Evolutionary conservation across 1,139 yeast genomes (phyloP).

Genomic region (Geotrichum citri-aurantii): DNA sequence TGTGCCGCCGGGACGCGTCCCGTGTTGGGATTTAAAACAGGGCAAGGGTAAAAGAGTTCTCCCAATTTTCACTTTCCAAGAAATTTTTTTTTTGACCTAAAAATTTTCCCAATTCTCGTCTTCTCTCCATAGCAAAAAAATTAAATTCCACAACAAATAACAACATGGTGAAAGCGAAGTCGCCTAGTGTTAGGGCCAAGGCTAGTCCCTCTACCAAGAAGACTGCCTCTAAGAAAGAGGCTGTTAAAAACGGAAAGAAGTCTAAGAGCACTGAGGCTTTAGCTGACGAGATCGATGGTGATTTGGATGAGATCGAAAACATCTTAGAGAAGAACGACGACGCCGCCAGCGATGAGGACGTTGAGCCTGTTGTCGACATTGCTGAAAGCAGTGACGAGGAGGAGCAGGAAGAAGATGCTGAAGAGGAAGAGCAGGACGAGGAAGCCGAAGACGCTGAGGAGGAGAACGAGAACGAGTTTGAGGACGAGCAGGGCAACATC

Average conservation of each 20-base stretch:
- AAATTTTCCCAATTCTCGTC: not conserved
- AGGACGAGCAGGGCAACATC: slow-evolving; percentile 25
- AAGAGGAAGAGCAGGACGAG: slow-evolving; percentile 23
- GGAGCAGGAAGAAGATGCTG: slow-evolving; percentile 24
- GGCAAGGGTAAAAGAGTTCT: slow-evolving; percentile 9
- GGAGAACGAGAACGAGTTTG: slow-evolving; percentile 22
- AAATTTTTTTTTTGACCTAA: slow-evolving; percentile 3
- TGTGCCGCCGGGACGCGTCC: not conserved
- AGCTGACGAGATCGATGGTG: slow-evolving; percentile 29
- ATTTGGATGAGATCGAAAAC: slow-evolving; percentile 23
- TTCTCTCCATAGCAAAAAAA: not conserved
- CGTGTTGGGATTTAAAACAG: not conserved
- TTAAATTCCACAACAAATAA: not conserved
- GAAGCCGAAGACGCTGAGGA: slow-evolving; percentile 24
- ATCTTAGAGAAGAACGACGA: slow-evolving; percentile 21
- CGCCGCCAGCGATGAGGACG: slow-evolving; percentile 24
- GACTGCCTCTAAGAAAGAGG: slow-evolving; percentile 19
- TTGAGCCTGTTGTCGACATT: slow-evolving; percentile 22
- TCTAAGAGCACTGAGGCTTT: slow-evolving; percentile 24
- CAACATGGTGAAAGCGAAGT: not conserved
- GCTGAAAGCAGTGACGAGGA: slow-evolving; percentile 25
- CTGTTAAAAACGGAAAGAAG: slow-evolving; percentile 20
- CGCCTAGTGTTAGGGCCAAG: not conserved
- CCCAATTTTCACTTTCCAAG: slow-evolving; percentile 4
- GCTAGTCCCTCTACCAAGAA: slow-evolving; percentile 6